A percentile compares a stretch with the other conserved stretches of the same genome.
Evolutionary conservation across 148 eudicot genomes (phyloP).

Genomic region (Rhododendron vialii): DNA sequence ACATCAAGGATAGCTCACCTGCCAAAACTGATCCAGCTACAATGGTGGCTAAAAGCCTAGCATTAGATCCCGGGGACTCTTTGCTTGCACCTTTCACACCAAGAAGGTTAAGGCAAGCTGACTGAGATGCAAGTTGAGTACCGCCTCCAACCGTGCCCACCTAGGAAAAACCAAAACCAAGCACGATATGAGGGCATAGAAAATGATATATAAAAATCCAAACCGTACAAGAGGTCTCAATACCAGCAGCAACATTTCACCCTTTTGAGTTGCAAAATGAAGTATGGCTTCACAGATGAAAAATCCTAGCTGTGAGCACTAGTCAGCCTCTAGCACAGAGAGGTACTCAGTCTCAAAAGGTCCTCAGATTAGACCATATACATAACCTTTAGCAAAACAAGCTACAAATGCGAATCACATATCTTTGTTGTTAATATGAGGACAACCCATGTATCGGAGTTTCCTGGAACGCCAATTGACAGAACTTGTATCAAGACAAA

Average conservation of each 20-base stretch:
- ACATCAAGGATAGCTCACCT: slow-evolving; percentile 40
- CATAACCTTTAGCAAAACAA: background rate
- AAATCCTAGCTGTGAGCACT: background rate
- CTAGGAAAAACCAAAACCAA: slow-evolving; percentile 4
- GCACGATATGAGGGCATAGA: background rate
- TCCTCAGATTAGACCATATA: background rate
- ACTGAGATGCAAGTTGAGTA: slow-evolving; percentile 36
- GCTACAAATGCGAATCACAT: background rate
- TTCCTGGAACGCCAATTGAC: background rate
- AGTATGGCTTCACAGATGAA: background rate
- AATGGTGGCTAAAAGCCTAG: slow-evolving; percentile 33
- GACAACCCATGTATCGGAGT: background rate
- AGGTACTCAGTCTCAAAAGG: background rate
- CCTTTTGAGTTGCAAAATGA: background rate
- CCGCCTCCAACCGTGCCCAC: slow-evolving; percentile 45
- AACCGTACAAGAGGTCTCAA: background rate
- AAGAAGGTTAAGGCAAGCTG: slow-evolving; percentile 36
- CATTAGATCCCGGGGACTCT: slow-evolving; percentile 29
- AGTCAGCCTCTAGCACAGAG: no score
- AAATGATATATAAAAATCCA: background rate
- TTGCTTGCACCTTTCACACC: slow-evolving; percentile 34
- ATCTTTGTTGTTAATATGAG: background rate
- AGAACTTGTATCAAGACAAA: background rate
- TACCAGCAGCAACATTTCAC: background rate
- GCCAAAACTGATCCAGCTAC: slow-evolving; percentile 40